A percentile compares a stretch with the other conserved stretches of the same genome.
phyloP scores from a whole-genome alignment of 2,329 filamentous ascomycete species.

The Curvularia sp. region DNA sequence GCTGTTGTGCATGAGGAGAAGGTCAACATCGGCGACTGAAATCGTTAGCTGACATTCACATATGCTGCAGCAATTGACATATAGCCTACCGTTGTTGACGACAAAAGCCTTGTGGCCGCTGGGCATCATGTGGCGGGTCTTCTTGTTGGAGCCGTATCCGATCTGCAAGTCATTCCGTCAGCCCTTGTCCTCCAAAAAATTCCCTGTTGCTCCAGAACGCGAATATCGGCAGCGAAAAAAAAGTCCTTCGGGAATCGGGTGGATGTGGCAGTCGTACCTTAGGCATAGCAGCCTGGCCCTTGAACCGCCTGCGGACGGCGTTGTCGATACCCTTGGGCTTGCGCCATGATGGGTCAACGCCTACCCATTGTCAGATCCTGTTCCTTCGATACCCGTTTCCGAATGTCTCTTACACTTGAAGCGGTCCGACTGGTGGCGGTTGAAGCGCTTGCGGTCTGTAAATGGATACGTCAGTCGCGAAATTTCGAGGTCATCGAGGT shows the following conservation, averaged over 20 bases:
- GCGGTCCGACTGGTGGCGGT: slow-evolving; percentile 95
- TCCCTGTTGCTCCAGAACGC: neutral
- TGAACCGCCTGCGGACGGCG: slow-evolving; percentile 95
- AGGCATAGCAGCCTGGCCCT: slow-evolving; percentile 94
- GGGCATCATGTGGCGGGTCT: slow-evolving; percentile 98
- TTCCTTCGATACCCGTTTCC: slow-evolving; percentile 16
- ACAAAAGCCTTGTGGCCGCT: slow-evolving; percentile 99
- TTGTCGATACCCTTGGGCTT: slow-evolving; percentile 99
- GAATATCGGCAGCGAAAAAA: slow-evolving; percentile 1
- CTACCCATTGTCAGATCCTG: slow-evolving; percentile 42
- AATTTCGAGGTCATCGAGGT: slow-evolving; percentile 33
- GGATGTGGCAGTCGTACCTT: slow-evolving; percentile 71
- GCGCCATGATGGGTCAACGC: slow-evolving; percentile 86
- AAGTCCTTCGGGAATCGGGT: neutral
- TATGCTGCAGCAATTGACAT: neutral
- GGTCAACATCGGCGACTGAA: slow-evolving; percentile 81
- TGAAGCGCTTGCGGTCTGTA: slow-evolving; percentile 90
- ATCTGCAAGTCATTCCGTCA: slow-evolving; percentile 68
- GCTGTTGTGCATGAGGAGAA: slow-evolving; percentile 99
- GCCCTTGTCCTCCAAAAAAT: slow-evolving; percentile 25
- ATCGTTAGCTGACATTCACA: slow-evolving; percentile 29
- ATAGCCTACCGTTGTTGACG: slow-evolving; percentile 77
- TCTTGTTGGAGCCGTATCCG: slow-evolving; percentile 98
- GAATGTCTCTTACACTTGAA: slow-evolving; percentile 72
- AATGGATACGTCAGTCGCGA: slow-evolving; percentile 45